A percentile compares a stretch with the other conserved stretches of the same genome.
Evolutionary conservation across 352 stramenopile species (phyloP).

Genomic region (Phytophthora megakarya): DNA sequence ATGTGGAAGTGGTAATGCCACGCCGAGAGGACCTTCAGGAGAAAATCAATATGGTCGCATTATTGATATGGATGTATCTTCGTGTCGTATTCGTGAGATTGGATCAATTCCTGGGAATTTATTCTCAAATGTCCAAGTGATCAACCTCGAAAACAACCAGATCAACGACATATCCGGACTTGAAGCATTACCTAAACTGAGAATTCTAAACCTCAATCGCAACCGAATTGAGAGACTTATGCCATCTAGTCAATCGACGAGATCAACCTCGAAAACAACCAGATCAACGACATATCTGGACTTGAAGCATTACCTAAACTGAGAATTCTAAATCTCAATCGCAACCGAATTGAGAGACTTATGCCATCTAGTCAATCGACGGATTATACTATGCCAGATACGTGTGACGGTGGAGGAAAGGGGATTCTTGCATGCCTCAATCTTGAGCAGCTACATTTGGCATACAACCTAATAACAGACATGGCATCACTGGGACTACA

Average conservation of each 20-base stretch:
- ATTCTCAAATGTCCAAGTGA: slow-evolving; percentile 63
- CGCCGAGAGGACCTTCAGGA: not conserved
- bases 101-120: slow-evolving; percentile 54
- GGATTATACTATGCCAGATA: slow-evolving; percentile 35
- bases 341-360: slow-evolving; percentile 76
- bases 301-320: slow-evolving; percentile 70
- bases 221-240: slow-evolving; percentile 75
- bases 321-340: slow-evolving; percentile 70
- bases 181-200: slow-evolving; percentile 62
- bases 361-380: slow-evolving; percentile 21
- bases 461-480: slow-evolving; percentile 82
- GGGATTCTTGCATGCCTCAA: slow-evolving; percentile 65
- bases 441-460: slow-evolving; percentile 75
- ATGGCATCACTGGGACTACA: slow-evolving; percentile 73
- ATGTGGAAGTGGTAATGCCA: slow-evolving; percentile 38
- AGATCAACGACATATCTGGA: slow-evolving; percentile 74
- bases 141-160: slow-evolving; percentile 89
- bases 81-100: slow-evolving; percentile 76
- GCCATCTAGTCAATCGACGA: slow-evolving; percentile 33
- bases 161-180: slow-evolving; percentile 76
- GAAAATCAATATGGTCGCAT: slow-evolving; percentile 62
- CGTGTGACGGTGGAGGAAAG: slow-evolving; percentile 38
- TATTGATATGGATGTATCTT: slow-evolving; percentile 74
- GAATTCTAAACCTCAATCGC: slow-evolving; percentile 71
- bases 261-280: slow-evolving; percentile 88